Evolutionary conservation across 306 rosid genomes (phyloP), one percentile per base, ranked within the genome.

Genomic region (Parietaria judaica): DNA sequence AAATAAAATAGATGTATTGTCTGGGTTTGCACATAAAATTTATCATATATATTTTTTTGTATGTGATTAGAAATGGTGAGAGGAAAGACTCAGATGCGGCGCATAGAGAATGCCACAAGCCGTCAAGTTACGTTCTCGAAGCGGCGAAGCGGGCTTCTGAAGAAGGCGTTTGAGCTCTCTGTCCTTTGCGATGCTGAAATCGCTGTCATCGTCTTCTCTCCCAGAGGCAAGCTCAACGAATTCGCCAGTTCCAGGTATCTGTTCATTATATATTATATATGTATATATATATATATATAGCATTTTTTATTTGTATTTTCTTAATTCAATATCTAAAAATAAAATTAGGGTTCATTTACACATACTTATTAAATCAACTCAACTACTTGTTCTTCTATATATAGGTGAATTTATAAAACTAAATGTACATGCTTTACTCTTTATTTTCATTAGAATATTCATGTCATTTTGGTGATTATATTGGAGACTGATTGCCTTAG

Each of bases 41-140:
- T 23, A 23, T 23, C 31, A 23, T 23, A 23, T 23, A 23, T 23
- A 23, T 53, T 7, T 4, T 53, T 53, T 8, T 23, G 37, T 53
- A 6, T 8, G 10, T 23, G 4, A 8, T 3, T 9, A 8, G 43
- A 77, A 65, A 90, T 90, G 97, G 97, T 83, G 74, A 74, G 97
- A 71, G 95, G 97, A 2, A 90, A 90, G 73, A 90, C 97, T 34
- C 83, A 90, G 72, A 76, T 90, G 90, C 75, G 77, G 78, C 77
- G 84, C 57, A 90, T 87, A 72, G 97, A 87, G 70, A 87, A 90
- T 72, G 77, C 94, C n/a, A 84, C 95, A 14, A 90, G 88, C 67
- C 71, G 97, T 6, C 95, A 90, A 54, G 95, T 90, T 0, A 86
- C 97, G 8, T 90, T 90, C 70, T 90, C 90, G 16, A 90, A 90